These are phyloP conservation scores for Macrophomina pseudophaseolina DNA, from an alignment of 2,329 filamentous ascomycete genomes.

Conservation along the genomic window DNA sequence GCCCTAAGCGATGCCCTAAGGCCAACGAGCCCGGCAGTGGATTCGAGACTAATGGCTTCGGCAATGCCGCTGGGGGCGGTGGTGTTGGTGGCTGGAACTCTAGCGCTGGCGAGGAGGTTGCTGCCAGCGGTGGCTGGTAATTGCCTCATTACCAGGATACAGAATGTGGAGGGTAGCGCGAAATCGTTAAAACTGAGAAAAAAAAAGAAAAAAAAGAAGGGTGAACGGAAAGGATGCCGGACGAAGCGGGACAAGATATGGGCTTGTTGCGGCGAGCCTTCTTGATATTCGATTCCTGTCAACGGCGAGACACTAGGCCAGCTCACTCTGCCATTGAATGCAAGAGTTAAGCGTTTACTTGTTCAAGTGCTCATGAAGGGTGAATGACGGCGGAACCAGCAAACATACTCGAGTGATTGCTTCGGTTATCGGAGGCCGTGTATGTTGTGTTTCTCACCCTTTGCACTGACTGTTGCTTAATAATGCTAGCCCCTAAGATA, in stretches of 20 bases:
- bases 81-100: constrained; percentile 1
- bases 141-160: neutral
- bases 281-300: neutral
- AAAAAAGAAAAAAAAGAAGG: too few relatives aligned
- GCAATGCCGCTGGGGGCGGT: constrained; percentile 12
- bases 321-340: constrained; percentile 7
- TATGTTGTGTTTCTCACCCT: too few relatives aligned
- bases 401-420: too few relatives aligned
- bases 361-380: neutral
- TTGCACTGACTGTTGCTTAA: too few relatives aligned
- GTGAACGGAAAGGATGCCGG: neutral
- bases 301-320: neutral
- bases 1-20: constrained; percentile 38
- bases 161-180: too few relatives aligned
- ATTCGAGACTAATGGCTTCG: constrained; percentile 20
- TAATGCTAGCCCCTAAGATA: too few relatives aligned
- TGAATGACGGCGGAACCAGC: neutral
- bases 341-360: constrained; percentile 7
- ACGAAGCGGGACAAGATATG: neutral
- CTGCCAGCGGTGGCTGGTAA: constrained; percentile 1
- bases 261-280: neutral
- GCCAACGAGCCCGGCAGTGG: constrained; percentile 31
- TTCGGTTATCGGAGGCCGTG: too few relatives aligned
- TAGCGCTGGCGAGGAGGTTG: neutral
- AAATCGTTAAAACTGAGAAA: neutral